These are phyloP conservation scores for Pichia gijzeniarum DNA, from an alignment of 805 yeast species.

Conservation along the genomic window DNA sequence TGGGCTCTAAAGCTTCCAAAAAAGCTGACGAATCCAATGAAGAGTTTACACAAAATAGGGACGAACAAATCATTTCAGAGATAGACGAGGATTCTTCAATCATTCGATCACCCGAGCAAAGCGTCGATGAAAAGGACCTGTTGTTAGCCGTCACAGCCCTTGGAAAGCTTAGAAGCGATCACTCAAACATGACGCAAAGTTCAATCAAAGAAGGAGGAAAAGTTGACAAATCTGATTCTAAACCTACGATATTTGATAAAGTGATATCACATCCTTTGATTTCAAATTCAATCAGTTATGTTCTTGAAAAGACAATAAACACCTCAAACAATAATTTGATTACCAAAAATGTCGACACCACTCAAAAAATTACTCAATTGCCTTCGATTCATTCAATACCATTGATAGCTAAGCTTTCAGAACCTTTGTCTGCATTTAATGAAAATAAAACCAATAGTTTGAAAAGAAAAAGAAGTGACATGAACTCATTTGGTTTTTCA, in stretches of 20 bases:
- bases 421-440: background rate
- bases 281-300: conserved; percentile 31
- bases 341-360: background rate
- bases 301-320: conserved; percentile 31
- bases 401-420: background rate
- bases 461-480: conserved; percentile 2
- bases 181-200: background rate
- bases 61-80: no score
- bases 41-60: no score
- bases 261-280: conserved; percentile 33
- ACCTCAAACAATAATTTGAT: conserved; percentile 24
- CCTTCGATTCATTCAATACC: background rate
- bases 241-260: conserved; percentile 29
- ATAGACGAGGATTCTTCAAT: no score
- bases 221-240: background rate
- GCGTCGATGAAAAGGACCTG: conserved; percentile 7
- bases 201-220: background rate
- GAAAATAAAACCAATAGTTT: background rate
- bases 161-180: conserved; percentile 21
- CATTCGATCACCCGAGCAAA: no score
- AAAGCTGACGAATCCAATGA: background rate
- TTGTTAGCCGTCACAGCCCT: conserved; percentile 29
- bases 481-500: background rate
- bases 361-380: background rate
- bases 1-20: background rate